These are phyloP conservation scores for Fusarium torreyae DNA, from an alignment of 2,329 filamentous ascomycete genomes.

Conservation along the genomic window DNA sequence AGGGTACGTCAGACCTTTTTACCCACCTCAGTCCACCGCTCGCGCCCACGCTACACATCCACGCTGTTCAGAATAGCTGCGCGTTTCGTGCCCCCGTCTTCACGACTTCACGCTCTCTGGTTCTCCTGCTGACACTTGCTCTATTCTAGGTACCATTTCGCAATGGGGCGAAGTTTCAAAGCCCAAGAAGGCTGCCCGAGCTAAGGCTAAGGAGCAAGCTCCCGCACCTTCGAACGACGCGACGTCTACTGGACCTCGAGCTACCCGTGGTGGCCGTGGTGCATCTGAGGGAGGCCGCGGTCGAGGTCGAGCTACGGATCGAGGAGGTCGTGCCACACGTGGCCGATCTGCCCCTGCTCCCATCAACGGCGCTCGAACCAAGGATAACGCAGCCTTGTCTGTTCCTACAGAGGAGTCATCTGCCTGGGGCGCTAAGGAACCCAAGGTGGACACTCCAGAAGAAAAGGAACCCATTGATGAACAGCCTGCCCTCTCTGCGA, in stretches of 20 bases:
- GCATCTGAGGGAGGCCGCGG: conserved; percentile 74
- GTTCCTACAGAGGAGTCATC: conserved; percentile 79
- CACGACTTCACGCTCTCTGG: conserved; percentile 2
- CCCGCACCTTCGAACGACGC: conserved; percentile 66
- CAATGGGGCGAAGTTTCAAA: conserved; percentile 90
- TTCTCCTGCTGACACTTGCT: conserved; percentile 49
- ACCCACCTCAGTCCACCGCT: conserved; percentile 29
- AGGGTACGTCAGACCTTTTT: conserved; percentile 69
- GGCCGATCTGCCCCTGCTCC: conserved; percentile 71
- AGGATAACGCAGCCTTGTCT: conserved; percentile 70
- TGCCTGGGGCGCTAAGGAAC: conserved; percentile 62
- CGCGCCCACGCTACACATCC: conserved; percentile 34
- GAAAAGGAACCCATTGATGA: conserved; percentile 54
- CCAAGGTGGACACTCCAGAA: conserved; percentile 53
- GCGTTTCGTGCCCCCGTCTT: conserved; percentile 8
- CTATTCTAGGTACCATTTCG: conserved; percentile 76
- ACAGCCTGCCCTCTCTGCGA: conserved; percentile 51
- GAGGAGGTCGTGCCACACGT: conserved; percentile 73
- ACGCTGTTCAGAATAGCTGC: conserved; percentile 22
- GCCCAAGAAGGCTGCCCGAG: conserved; percentile 81
- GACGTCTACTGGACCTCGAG: conserved; percentile 60
- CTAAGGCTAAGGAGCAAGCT: conserved; percentile 78
- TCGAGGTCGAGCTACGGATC: conserved; percentile 74
- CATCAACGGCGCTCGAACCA: conserved; percentile 74
- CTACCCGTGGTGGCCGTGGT: conserved; percentile 73